Evolutionary conservation across 176 grass and related monocot species (phyloP).

Genomic region (Raddia guianensis): DNA sequence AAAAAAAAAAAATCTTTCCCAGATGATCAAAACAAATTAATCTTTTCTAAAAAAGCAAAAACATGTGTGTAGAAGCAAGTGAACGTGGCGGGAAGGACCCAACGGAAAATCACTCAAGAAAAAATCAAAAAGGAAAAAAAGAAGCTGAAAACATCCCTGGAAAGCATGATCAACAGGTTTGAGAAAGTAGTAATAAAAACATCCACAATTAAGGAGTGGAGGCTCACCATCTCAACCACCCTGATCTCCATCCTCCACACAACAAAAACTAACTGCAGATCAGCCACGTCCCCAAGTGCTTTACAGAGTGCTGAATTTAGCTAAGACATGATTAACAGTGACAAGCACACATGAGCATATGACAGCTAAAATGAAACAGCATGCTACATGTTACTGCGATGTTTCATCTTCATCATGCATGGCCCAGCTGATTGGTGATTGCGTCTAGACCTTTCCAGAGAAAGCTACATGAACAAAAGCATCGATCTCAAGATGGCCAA

Average conservation of each 20-base stretch:
- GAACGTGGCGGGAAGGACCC: conserved; percentile 36
- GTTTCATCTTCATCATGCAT: conserved; percentile 8
- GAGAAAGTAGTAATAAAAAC: background rate
- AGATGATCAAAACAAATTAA: background rate
- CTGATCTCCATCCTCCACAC: background rate
- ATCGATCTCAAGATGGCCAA: background rate
- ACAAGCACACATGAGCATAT: conserved; percentile 7
- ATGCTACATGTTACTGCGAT: background rate
- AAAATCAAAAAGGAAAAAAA: background rate
- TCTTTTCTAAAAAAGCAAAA: background rate
- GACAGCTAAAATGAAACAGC: background rate
- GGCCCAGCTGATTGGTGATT: background rate
- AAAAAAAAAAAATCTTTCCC: background rate
- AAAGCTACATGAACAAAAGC: background rate
- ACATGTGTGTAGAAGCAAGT: background rate
- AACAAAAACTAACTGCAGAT: conserved; percentile 17
- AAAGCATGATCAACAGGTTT: background rate
- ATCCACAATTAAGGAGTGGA: background rate
- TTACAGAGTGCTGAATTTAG: conserved; percentile 15
- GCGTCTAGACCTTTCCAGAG: background rate
- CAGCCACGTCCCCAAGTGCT: conserved; percentile 26
- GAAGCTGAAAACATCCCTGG: background rate
- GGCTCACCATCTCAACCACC: conserved; percentile 38
- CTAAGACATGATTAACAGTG: conserved; percentile 8
- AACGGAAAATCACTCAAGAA: background rate